Conservation (phyloP, 2,329 filamentous ascomycete genomes). For the Colletotrichum liriopes region DNA sequence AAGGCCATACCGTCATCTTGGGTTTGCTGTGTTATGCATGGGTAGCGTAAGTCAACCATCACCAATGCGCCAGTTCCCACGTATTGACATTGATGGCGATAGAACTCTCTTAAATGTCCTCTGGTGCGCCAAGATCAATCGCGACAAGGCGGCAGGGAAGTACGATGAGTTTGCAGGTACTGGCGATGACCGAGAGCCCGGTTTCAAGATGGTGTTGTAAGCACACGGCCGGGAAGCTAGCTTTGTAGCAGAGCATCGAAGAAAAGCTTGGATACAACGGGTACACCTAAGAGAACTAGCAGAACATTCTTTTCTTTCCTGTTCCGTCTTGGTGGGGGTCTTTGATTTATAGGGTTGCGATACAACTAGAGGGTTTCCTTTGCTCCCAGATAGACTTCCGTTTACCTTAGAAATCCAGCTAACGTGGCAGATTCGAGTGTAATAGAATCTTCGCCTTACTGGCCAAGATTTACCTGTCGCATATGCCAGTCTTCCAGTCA, state of each 20-base stretch:
- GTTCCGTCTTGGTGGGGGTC: not conserved
- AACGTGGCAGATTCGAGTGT: not conserved
- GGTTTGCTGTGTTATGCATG: conserved; percentile 74
- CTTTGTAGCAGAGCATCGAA: not conserved
- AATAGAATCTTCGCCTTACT: too few relatives aligned
- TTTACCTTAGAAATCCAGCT: not conserved
- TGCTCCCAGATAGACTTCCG: not conserved
- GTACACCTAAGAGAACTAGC: not conserved
- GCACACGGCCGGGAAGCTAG: fast-evolving
- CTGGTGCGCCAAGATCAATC: conserved; percentile 76
- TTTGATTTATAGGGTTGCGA: not conserved
- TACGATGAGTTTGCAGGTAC: conserved; percentile 70
- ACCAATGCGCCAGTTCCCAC: not conserved
- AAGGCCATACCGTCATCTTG: conserved; percentile 74
- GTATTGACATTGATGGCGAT: not conserved
- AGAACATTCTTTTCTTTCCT: not conserved
- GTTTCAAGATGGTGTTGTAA: conserved; percentile 73
- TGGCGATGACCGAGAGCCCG: conserved; percentile 76
- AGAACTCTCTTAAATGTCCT: conserved; percentile 74
- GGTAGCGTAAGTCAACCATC: conserved; percentile 69
- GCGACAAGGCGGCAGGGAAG: conserved; percentile 73
- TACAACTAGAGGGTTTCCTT: not conserved
- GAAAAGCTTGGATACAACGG: not conserved
- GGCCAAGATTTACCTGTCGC: too few relatives aligned
- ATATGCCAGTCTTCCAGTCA: not conserved